Evolutionary conservation across 768 basidiomycete genomes (phyloP).

Genomic region (Lentinula detonsa): DNA sequence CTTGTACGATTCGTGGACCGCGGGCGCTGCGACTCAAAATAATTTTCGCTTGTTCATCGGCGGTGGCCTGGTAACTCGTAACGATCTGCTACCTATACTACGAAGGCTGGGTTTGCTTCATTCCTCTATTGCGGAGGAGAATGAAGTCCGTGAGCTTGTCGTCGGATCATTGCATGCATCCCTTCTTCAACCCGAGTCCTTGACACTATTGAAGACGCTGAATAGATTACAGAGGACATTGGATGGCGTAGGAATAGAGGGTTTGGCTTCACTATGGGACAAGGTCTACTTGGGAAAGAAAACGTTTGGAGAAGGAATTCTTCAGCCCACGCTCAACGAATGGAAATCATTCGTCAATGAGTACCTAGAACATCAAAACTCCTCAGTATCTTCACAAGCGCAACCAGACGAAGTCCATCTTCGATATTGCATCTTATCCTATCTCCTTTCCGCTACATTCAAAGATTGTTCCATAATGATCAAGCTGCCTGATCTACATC

Average conservation of each 20-base stretch:
- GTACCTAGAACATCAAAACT: conserved; percentile 27
- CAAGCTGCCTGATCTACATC: conserved; percentile 17
- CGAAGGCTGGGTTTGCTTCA: not conserved
- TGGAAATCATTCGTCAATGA: conserved; percentile 58
- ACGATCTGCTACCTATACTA: not conserved
- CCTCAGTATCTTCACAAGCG: not conserved
- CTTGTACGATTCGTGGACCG: conserved; percentile 72
- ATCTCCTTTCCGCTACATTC: conserved; percentile 87
- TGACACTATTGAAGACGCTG: conserved; percentile 48
- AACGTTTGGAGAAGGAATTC: conserved; percentile 24
- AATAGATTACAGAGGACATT: conserved; percentile 65
- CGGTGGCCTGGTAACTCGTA: not conserved
- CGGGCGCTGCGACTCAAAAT: conserved; percentile 61
- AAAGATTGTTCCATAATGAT: conserved; percentile 82
- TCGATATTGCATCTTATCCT: conserved; percentile 63
- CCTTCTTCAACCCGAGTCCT: conserved; percentile 33
- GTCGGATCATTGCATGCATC: conserved; percentile 34
- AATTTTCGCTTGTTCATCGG: conserved; percentile 75
- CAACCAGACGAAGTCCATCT: conserved; percentile 31
- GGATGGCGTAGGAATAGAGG: conserved; percentile 83
- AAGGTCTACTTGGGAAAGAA: conserved; percentile 14
- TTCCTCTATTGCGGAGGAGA: conserved; percentile 6
- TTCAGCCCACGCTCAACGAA: conserved; percentile 56
- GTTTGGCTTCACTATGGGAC: conserved; percentile 48
- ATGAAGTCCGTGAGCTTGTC: conserved; percentile 43